Conservation (phyloP, 495 filamentous ascomycete species). For the Aspergillus olivimuriae region DNA sequence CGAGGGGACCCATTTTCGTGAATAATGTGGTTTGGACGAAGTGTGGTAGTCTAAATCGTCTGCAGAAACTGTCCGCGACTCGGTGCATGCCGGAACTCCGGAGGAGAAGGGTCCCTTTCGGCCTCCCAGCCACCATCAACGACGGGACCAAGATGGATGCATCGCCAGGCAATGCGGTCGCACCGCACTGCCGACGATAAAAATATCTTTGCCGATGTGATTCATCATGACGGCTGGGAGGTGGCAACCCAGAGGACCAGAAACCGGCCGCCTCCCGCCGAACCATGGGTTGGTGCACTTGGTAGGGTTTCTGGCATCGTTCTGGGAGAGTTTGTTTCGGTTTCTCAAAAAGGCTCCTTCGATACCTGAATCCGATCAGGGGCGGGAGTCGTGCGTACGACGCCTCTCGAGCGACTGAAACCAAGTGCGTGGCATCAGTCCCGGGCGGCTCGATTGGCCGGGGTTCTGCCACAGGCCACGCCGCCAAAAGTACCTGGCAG, state of each 20-base stretch:
- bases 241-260: constrained; percentile 3
- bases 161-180: too few species aligned
- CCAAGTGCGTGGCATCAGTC: constrained; percentile 18
- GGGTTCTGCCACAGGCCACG: constrained; percentile 12
- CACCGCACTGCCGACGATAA: not conserved
- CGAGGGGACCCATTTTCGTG: constrained; percentile 2
- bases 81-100: not conserved
- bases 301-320: too few species aligned
- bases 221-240: constrained; percentile 6
- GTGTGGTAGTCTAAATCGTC: not conserved
- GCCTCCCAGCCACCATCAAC: too few species aligned
- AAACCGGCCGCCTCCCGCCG: too few species aligned
- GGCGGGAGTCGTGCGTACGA: not conserved
- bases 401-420: constrained; percentile 7
- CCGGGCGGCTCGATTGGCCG: constrained; percentile 4
- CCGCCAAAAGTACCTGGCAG: constrained; percentile 6
- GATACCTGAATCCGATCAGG: too few species aligned
- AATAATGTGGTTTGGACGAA: not conserved
- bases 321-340: constrained; percentile 1
- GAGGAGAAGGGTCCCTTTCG: not conserved
- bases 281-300: constrained; percentile 11
- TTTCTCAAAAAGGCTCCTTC: too few species aligned
- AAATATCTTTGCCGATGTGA: constrained; percentile 4
- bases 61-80: not conserved
- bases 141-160: too few species aligned